phyloP scores from a whole-genome alignment of 306 rosid species.

The Glycyrrhiza uralensis region DNA sequence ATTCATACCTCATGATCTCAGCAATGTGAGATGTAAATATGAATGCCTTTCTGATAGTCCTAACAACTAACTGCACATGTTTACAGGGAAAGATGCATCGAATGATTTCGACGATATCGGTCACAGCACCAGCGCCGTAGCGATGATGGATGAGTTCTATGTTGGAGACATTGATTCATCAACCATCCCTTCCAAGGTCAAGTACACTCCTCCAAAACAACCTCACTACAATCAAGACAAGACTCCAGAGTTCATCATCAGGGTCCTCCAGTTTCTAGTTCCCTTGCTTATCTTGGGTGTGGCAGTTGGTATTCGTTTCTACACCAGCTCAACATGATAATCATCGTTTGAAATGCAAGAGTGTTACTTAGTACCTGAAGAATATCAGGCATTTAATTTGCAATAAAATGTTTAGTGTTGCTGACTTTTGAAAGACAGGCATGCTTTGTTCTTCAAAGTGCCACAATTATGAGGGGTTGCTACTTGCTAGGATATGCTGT shows the following conservation, averaged over 20 bases:
- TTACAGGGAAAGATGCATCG: constrained; percentile 87
- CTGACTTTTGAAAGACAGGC: constrained; percentile 9
- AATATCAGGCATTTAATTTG: constrained; percentile 1
- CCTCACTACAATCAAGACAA: constrained; percentile 72
- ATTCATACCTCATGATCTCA: constrained; percentile 2
- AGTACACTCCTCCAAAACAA: constrained; percentile 74
- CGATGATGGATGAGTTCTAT: constrained; percentile 85
- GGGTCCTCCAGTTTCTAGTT: constrained; percentile 75
- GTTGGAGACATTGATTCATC: constrained; percentile 77
- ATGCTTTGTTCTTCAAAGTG: not conserved
- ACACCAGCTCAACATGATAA: constrained; percentile 49
- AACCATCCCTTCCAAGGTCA: constrained; percentile 47
- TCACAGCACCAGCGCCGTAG: constrained; percentile 71
- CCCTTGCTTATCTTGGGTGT: constrained; percentile 75
- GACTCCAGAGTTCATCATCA: constrained; percentile 62
- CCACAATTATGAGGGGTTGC: constrained; percentile 16
- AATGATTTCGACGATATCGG: constrained; percentile 82
- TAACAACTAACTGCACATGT: constrained; percentile 8
- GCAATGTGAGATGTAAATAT: not conserved
- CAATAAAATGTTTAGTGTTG: constrained; percentile 26
- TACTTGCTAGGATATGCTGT: constrained; percentile 15
- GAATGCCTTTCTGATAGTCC: not conserved
- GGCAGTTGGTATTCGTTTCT: constrained; percentile 72
- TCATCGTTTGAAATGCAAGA: constrained; percentile 15
- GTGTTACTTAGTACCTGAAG: too few relatives aligned